Evolutionary conservation across 768 basidiomycete genomes (phyloP).

Genomic region (Lactifluus subvellereus): DNA sequence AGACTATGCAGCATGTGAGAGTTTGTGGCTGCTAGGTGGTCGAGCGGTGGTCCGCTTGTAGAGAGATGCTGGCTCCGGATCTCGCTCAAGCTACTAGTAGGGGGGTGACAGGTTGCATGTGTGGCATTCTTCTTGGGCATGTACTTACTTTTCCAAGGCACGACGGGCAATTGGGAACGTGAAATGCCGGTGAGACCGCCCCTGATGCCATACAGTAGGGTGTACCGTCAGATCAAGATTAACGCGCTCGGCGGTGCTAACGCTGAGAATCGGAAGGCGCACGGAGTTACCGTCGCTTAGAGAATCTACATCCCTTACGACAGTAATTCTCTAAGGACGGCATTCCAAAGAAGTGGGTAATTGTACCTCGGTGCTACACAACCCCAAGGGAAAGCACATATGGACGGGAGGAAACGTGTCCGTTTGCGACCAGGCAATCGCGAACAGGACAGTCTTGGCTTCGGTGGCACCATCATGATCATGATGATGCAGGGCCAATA

Average conservation of each 20-base stretch:
- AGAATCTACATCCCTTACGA: not conserved
- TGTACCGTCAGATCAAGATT: not conserved
- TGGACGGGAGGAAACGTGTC: too few species aligned
- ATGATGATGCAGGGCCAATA: not conserved
- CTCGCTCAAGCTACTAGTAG: not conserved
- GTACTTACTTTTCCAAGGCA: not conserved
- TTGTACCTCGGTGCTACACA: not conserved
- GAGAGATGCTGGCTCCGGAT: not conserved
- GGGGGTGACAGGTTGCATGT: not conserved
- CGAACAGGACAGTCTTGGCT: too few species aligned
- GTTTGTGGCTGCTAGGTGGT: not conserved
- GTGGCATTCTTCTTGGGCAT: not conserved
- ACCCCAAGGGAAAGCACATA: not conserved
- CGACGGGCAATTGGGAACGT: not conserved
- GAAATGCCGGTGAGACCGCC: not conserved
- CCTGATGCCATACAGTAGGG: not conserved
- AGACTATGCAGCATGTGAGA: not conserved
- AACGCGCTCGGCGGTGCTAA: not conserved
- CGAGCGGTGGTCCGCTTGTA: not conserved
- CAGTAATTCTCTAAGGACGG: too few species aligned
- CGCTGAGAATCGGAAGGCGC: not conserved
- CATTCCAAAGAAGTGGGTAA: too few species aligned
- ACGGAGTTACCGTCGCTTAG: not conserved
- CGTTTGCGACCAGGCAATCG: too few species aligned
- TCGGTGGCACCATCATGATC: too few species aligned